phyloP scores from a whole-genome alignment of 1,284 basidiomycete species.

The Stygiomarasmius scandens region DNA sequence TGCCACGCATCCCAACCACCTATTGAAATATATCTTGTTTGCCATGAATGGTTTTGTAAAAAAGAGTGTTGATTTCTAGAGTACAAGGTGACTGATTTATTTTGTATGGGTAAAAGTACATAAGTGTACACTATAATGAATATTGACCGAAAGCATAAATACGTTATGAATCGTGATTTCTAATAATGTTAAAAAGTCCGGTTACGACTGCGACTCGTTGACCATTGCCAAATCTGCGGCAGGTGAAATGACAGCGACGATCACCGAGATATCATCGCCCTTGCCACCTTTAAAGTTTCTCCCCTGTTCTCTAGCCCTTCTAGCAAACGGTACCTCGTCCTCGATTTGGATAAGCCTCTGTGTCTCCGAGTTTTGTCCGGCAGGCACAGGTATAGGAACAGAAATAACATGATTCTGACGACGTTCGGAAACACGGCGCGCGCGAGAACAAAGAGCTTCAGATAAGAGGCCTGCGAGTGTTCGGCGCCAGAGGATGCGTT shows the following conservation, averaged over 20 bases:
- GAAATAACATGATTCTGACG: slow-evolving; percentile 7
- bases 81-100: too few relatives aligned
- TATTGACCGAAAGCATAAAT: too few relatives aligned
- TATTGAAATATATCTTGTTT: too few relatives aligned
- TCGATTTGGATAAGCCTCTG: slow-evolving; percentile 22
- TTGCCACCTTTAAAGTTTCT: slow-evolving; percentile 71
- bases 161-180: too few relatives aligned
- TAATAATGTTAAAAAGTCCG: too few relatives aligned
- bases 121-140: too few relatives aligned
- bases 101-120: too few relatives aligned
- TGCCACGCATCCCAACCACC: too few relatives aligned
- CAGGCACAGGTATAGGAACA: slow-evolving; percentile 6
- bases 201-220: background rate
- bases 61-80: too few relatives aligned
- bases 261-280: slow-evolving; percentile 73
- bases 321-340: slow-evolving; percentile 69
- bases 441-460: slow-evolving; percentile 74
- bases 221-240: slow-evolving; percentile 20
- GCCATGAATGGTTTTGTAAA: too few relatives aligned
- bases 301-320: slow-evolving; percentile 66
- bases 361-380: slow-evolving; percentile 19
- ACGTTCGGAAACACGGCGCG: slow-evolving; percentile 59
- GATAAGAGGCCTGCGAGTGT: slow-evolving; percentile 68
- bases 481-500: slow-evolving; percentile 46
- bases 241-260: slow-evolving; percentile 62